A percentile compares a stretch with the other conserved stretches of the same genome.
Evolutionary conservation across 768 basidiomycete species (phyloP).

Genomic region (Tricholoma bakamatsutake): DNA sequence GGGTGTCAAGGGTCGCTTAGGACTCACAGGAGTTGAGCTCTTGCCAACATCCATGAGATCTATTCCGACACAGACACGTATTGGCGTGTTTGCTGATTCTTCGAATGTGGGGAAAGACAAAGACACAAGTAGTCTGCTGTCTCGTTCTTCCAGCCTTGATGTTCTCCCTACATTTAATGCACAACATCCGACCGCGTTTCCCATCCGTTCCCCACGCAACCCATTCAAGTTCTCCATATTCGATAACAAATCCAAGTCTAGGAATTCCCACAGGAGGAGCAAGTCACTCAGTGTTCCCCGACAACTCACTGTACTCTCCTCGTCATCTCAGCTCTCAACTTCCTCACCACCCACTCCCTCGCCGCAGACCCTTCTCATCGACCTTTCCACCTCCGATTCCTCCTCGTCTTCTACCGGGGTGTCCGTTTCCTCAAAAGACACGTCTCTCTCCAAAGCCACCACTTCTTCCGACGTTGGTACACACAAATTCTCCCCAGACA

Average conservation of each 20-base stretch:
- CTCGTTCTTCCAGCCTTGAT: conserved; percentile 18
- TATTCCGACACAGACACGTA: conserved; percentile 9
- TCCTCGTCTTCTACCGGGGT: conserved; percentile 6
- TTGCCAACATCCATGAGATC: conserved; percentile 17
- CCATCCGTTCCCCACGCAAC: conserved; percentile 8
- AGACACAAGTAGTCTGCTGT: conserved; percentile 5
- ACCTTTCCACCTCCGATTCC: conserved; percentile 14
- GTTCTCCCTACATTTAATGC: conserved; percentile 8
- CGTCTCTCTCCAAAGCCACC: conserved; percentile 1
- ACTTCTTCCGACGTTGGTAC: conserved; percentile 18
- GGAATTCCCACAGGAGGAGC: conserved; percentile 13
- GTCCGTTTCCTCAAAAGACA: neutral
- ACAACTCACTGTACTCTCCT: neutral
- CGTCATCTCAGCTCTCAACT: neutral
- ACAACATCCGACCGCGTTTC: conserved; percentile 6
- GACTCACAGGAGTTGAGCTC: conserved; percentile 15
- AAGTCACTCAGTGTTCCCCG: conserved; percentile 14
- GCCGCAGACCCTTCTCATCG: conserved; percentile 14
- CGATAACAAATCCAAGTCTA: conserved; percentile 7
- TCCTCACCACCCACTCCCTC: conserved; percentile 13
- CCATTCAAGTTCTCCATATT: conserved; percentile 11
- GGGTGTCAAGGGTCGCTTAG: conserved; percentile 13
- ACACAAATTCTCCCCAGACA: conserved; percentile 9
- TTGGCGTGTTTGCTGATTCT: conserved; percentile 11
- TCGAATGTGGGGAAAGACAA: conserved; percentile 14